Conservation (phyloP, 495 filamentous ascomycete genomes). For the Beverwykella pulmonaria region DNA sequence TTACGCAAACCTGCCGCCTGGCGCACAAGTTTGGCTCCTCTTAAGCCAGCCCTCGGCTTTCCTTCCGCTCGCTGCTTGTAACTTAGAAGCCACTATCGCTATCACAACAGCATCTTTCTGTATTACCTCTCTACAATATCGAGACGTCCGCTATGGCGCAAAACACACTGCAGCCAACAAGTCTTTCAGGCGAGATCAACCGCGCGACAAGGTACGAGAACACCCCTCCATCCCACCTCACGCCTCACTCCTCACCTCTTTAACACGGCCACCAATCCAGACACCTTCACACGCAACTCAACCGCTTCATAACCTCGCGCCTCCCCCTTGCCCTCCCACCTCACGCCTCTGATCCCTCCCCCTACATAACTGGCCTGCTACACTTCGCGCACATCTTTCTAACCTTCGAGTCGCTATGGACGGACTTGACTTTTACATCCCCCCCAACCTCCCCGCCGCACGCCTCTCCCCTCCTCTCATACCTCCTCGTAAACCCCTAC, state of each 20-base stretch:
- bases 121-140: neutral
- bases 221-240: neutral
- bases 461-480: slow-evolving; percentile 34
- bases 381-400: slow-evolving; percentile 53
- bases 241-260: neutral
- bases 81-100: neutral
- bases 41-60: neutral
- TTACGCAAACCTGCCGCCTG: neutral
- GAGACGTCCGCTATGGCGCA: neutral
- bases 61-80: neutral
- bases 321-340: slow-evolving; percentile 54
- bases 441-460: slow-evolving; percentile 21
- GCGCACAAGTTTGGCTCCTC: neutral
- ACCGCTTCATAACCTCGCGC: slow-evolving; percentile 51
- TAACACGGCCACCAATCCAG: slow-evolving; percentile 36
- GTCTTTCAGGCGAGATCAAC: slow-evolving; percentile 31
- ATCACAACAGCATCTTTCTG: neutral
- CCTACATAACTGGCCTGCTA: slow-evolving; percentile 50
- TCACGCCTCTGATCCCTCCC: slow-evolving; percentile 38
- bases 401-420: slow-evolving; percentile 51
- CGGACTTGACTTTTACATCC: slow-evolving; percentile 33
- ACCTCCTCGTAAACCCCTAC: slow-evolving; percentile 40
- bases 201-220: slow-evolving; percentile 26
- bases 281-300: slow-evolving; percentile 51
- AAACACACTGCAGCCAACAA: neutral